Base-by-base conservation (phyloP, 306 rosid genomes). In the Heteromeles arbutifolia region DNA sequence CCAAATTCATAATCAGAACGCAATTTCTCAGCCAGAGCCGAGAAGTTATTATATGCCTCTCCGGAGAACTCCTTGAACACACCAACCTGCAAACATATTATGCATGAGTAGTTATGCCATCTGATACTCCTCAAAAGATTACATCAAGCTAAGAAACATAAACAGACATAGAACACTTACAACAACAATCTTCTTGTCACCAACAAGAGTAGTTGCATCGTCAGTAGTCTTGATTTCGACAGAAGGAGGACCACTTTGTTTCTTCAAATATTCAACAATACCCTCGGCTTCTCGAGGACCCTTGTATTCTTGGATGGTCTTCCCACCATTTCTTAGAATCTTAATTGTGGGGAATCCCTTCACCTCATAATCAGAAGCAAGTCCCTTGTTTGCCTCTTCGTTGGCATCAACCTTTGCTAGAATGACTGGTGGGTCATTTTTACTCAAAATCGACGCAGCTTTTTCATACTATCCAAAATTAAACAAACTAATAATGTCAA, bases 211-310 rank as follows among this genome's bases (percentile, higher is more conserved):
- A 50, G 59, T 74, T 57, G 96, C 97, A 32, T 80, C 97, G 26
- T 90, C 97, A 3, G 50, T 87, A 50, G 96, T 86, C 79, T 86
- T 90, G 52, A 92, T 70, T 83, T 90, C 97, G 44, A 74, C 78
- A 26, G 99, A 85, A 28, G 97, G 83, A 58, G 99, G 99, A 41
- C 99, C 99, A 50, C 87, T 86, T 65, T 92, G 97, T 70, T 85
- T 92, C 92, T 92, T 90, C 82, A 95, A 53, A 75, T 95, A 90
- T 22, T 82, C 86, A 53, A 92, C 91, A 61, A 95, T 95, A 64
- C 99, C 97, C 59, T 92, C 93, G 2, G 97, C 91, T 31, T 90
- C 97, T n/a, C 90, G 87, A 37, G 97, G 99, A 25, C 99, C 99
- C 68, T 95, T 89, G 90, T 89, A 95, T 48, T 92, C 97, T 50